Conservation (phyloP, 371 early-diverging fungal species). For the Capillidium heterosporum region DNA sequence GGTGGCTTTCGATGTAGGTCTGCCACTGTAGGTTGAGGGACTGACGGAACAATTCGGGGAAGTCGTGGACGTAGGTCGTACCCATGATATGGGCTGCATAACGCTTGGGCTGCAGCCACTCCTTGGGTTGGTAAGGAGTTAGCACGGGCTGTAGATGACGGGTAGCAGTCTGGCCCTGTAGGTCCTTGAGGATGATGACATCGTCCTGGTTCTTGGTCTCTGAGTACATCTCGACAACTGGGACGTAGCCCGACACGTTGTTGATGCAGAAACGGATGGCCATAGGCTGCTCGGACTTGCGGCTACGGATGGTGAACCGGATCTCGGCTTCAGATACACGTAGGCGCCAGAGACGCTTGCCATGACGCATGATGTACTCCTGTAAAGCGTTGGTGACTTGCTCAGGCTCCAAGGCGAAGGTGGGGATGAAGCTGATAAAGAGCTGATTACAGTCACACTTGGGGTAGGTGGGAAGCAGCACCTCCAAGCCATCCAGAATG, state of each 20-base stretch:
- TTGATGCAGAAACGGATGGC: constrained; percentile 84
- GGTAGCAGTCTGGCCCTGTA: constrained; percentile 52
- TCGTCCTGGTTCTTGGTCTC: constrained; percentile 61
- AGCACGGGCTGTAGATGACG: constrained; percentile 68
- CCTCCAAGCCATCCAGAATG: constrained; percentile 84
- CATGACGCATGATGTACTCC: constrained; percentile 84
- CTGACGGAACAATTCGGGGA: constrained; percentile 87
- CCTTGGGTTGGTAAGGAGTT: constrained; percentile 81
- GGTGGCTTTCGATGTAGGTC: constrained; percentile 32
- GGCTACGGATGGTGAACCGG: constrained; percentile 70
- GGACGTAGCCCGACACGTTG: constrained; percentile 80
- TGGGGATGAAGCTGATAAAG: constrained; percentile 93
- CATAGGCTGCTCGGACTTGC: constrained; percentile 28
- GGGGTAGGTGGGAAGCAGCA: constrained; percentile 68
- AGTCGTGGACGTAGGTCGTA: constrained; percentile 96
- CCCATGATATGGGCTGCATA: constrained; percentile 96
- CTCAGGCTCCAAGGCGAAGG: constrained; percentile 70
- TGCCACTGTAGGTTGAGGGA: constrained; percentile 59
- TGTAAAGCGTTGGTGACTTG: constrained; percentile 70
- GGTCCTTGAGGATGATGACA: constrained; percentile 54
- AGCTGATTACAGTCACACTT: constrained; percentile 96
- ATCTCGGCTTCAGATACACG: constrained; percentile 90
- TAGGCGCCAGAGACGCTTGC: constrained; percentile 84
- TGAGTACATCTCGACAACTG: constrained; percentile 78
- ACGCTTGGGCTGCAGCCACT: constrained; percentile 89